Conservation (phyloP, 169 alveolate species). For the Plasmodium gaboni region DNA sequence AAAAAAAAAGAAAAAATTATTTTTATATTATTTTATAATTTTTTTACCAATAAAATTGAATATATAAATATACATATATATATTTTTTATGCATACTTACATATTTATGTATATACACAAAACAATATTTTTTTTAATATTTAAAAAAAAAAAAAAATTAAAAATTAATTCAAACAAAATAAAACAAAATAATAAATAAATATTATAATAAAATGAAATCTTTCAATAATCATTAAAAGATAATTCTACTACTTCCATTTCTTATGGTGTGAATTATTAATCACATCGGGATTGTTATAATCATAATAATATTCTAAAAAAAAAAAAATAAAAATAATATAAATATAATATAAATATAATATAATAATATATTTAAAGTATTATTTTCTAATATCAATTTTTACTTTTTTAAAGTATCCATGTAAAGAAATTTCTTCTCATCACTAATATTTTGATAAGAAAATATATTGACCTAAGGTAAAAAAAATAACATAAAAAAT, state of each 20-base stretch:
- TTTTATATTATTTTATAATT: too few relatives aligned
- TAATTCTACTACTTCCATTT: too few relatives aligned
- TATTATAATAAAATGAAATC: too few relatives aligned
- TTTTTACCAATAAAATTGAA: too few relatives aligned
- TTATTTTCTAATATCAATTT: background rate
- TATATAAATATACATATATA: too few relatives aligned
- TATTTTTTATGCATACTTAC: too few relatives aligned
- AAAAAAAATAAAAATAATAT: background rate
- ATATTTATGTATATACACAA: too few relatives aligned
- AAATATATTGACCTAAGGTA: constrained; percentile 39
- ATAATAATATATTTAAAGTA: background rate
- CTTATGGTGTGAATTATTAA: background rate
- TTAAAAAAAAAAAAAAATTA: too few relatives aligned
- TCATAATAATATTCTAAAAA: constrained; percentile 2
- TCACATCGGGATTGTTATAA: background rate
- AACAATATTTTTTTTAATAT: too few relatives aligned
- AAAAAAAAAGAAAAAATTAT: background rate
- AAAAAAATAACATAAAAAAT: background rate
- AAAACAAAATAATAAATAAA: too few relatives aligned
- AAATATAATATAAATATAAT: background rate
- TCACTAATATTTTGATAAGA: constrained; percentile 73
- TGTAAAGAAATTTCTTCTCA: constrained; percentile 50
- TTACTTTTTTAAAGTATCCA: constrained; percentile 66
- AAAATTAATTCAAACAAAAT: too few relatives aligned
- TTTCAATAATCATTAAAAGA: too few relatives aligned